Evolutionary conservation across 352 stramenopile genomes (phyloP).

Genomic region (Bremia lactucae): DNA sequence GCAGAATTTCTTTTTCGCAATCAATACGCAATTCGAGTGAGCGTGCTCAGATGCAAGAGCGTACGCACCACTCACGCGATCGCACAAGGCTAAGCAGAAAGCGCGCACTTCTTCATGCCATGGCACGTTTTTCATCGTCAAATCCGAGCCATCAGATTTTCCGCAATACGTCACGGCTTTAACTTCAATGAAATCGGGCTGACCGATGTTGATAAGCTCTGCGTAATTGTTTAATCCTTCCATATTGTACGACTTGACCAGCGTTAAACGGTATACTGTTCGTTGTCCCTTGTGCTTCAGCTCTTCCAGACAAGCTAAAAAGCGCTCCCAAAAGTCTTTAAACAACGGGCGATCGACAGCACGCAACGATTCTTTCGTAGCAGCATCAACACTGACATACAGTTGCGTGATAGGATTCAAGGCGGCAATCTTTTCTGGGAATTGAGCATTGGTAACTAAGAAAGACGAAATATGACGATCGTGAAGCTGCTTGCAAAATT

Average conservation of each 20-base stretch:
- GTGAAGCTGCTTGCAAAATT: constrained; percentile 94
- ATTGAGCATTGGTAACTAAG: constrained; percentile 98
- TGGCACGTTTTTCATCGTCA: constrained; percentile 97
- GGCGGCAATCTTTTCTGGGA: constrained; percentile 92
- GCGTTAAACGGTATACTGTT: constrained; percentile 94
- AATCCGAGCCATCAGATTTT: constrained; percentile 94
- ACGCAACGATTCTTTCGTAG: constrained; percentile 93
- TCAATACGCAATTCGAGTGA: constrained; percentile 93
- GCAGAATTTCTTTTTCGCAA: constrained; percentile 87
- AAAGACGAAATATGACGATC: constrained; percentile 93
- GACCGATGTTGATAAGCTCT: constrained; percentile 86
- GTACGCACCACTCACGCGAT: constrained; percentile 82
- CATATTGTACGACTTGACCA: constrained; percentile 98
- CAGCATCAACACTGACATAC: constrained; percentile 97
- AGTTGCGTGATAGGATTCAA: constrained; percentile 96
- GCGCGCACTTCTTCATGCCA: constrained; percentile 96
- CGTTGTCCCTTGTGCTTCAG: constrained; percentile 93
- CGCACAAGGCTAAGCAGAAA: constrained; percentile 80
- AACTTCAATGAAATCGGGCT: constrained; percentile 91
- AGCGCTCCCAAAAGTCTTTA: constrained; percentile 95
- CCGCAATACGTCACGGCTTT: constrained; percentile 98
- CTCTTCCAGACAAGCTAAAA: constrained; percentile 84
- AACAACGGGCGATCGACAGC: constrained; percentile 94
- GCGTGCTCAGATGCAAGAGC: constrained; percentile 92
- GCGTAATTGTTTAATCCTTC: constrained; percentile 92